These are phyloP conservation scores for Carex parvula DNA, from an alignment of 176 grass and related monocot genomes.

Conservation along the genomic window DNA sequence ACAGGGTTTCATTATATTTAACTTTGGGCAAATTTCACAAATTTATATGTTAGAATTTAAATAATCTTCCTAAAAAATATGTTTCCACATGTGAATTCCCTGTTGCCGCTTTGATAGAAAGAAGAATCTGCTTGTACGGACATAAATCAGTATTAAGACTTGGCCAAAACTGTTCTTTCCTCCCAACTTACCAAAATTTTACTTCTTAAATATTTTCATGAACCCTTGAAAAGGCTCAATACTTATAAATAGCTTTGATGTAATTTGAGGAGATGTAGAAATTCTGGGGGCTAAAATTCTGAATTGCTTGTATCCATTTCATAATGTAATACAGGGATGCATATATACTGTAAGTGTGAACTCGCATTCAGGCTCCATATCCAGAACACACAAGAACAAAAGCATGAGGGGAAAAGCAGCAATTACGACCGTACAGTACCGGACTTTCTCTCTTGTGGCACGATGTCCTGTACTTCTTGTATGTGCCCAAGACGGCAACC, in stretches of 20 bases:
- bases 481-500: slow-evolving; percentile 87
- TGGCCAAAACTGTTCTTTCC: background rate
- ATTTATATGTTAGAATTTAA: slow-evolving; percentile 12
- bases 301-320: background rate
- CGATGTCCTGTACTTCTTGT: slow-evolving; percentile 80
- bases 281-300: background rate
- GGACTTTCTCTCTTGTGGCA: slow-evolving; percentile 83
- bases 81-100: background rate
- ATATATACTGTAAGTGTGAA: slow-evolving; percentile 77
- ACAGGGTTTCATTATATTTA: slow-evolving; percentile 6
- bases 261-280: background rate
- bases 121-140: background rate
- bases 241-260: background rate
- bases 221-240: background rate
- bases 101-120: background rate
- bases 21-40: slow-evolving; percentile 13
- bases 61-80: background rate
- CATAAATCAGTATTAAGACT: background rate
- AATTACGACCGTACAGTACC: slow-evolving; percentile 75
- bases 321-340: slow-evolving; percentile 55
- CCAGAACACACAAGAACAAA: slow-evolving; percentile 78
- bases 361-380: slow-evolving; percentile 76
- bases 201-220: background rate
- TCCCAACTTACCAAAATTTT: background rate
- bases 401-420: slow-evolving; percentile 70